These are phyloP conservation scores for Scutellaria baicalensis DNA, from an alignment of 257 asterid genomes.

Conservation along the genomic window DNA sequence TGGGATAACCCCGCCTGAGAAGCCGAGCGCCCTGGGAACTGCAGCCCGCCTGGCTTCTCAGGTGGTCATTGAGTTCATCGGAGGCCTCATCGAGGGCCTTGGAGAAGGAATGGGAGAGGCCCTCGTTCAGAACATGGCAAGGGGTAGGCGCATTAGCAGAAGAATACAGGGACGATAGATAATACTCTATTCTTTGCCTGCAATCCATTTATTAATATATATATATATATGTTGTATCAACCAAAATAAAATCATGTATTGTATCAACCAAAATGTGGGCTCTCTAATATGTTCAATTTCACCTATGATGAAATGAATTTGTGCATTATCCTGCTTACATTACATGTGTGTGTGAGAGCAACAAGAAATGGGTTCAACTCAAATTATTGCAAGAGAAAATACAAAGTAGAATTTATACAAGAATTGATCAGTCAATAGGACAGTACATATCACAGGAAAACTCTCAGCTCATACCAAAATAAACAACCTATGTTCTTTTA, in stretches of 20 bases:
- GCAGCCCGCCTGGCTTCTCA: slow-evolving; percentile 72
- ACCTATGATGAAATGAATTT: background rate
- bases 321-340: background rate
- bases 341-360: background rate
- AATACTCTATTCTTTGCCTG: background rate
- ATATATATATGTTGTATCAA: background rate
- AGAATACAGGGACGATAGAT: slow-evolving; percentile 3
- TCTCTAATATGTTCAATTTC: background rate
- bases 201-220: background rate
- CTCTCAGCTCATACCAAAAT: background rate
- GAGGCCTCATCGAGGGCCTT: slow-evolving; percentile 62
- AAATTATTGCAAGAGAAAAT: background rate
- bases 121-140: slow-evolving; percentile 37
- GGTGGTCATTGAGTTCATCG: slow-evolving; percentile 63
- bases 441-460: too few relatives aligned
- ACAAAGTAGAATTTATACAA: background rate
- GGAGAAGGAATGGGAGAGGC: slow-evolving; percentile 82
- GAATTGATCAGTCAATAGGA: background rate
- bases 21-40: slow-evolving; percentile 51
- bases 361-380: background rate
- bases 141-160: slow-evolving; percentile 39
- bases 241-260: background rate
- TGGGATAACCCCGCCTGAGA: slow-evolving; percentile 51
- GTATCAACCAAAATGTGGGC: background rate
- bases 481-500: slow-evolving; percentile 12